phyloP scores from a whole-genome alignment of 371 early-diverging fungal genomes.

The Mortierella sp. region DNA sequence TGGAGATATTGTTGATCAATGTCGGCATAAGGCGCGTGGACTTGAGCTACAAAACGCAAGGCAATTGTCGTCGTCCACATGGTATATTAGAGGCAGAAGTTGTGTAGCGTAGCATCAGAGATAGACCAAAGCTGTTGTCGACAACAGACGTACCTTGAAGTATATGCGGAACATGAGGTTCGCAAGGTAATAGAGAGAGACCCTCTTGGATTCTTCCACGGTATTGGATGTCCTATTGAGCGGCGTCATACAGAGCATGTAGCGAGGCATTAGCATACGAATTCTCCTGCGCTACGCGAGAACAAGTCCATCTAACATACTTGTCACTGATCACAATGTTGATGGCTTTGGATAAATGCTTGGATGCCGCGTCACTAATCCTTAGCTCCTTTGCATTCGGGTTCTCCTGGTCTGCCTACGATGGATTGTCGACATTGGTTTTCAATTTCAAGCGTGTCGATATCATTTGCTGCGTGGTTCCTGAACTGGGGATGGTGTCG shows the following conservation, averaged over 20 bases:
- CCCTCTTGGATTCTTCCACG: conserved; percentile 59
- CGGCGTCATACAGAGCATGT: too few relatives aligned
- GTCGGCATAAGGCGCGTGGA: conserved; percentile 65
- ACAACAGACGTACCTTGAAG: conserved; percentile 57
- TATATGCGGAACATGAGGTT: conserved; percentile 67
- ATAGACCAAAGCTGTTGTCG: neutral
- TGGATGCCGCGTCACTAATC: conserved; percentile 36
- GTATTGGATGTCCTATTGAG: neutral
- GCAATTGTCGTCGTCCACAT: neutral
- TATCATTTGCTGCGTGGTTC: too few relatives aligned
- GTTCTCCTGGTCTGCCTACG: conserved; percentile 37
- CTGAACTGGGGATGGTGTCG: too few relatives aligned
- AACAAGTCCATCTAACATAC: conserved; percentile 11
- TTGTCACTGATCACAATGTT: conserved; percentile 41
- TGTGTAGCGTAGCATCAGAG: too few relatives aligned
- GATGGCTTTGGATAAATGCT: conserved; percentile 33
- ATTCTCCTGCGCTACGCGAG: too few relatives aligned
- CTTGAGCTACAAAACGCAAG: conserved; percentile 23
- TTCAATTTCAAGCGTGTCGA: neutral
- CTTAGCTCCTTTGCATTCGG: conserved; percentile 43
- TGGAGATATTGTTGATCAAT: conserved; percentile 61
- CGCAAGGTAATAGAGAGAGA: conserved; percentile 62
- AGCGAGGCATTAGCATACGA: too few relatives aligned
- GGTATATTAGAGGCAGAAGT: neutral
- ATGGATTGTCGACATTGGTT: neutral